phyloP scores from a whole-genome alignment of 2,329 filamentous ascomycete genomes.

The Neocucurbitaria cava region DNA sequence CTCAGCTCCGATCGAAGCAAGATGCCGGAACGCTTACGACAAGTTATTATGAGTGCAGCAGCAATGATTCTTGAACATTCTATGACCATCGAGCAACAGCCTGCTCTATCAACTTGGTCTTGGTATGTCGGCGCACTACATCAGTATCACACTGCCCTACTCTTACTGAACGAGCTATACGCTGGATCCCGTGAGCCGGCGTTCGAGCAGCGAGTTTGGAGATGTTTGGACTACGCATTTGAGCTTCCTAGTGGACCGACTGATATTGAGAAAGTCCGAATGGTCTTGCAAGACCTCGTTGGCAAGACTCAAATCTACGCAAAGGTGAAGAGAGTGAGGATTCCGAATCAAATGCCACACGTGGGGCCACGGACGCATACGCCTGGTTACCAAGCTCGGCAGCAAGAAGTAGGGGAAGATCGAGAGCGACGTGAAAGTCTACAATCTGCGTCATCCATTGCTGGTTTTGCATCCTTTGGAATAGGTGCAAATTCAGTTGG shows the following conservation, averaged over 20 bases:
- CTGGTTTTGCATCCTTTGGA: constrained; percentile 1
- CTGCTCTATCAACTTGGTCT: constrained; percentile 64
- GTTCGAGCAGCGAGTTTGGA: constrained; percentile 72
- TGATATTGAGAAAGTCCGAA: constrained; percentile 64
- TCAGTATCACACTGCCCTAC: constrained; percentile 74
- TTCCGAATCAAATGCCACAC: constrained; percentile 55
- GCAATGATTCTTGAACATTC: constrained; percentile 62
- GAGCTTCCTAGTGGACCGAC: constrained; percentile 62
- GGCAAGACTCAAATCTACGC: constrained; percentile 67
- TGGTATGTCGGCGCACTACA: constrained; percentile 77
- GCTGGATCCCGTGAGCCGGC: constrained; percentile 62
- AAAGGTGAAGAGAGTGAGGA: constrained; percentile 64
- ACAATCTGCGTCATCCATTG: constrained; percentile 2
- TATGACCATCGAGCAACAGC: constrained; percentile 61
- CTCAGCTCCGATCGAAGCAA: constrained; percentile 56
- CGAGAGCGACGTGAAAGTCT: constrained; percentile 9
- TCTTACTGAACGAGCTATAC: constrained; percentile 73
- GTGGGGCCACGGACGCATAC: constrained; percentile 43
- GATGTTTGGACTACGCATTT: constrained; percentile 75
- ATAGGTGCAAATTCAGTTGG: background rate
- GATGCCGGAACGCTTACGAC: constrained; percentile 69
- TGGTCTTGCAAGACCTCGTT: constrained; percentile 68
- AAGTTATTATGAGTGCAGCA: constrained; percentile 69
- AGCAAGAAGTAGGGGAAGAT: constrained; percentile 12
- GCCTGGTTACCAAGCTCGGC: constrained; percentile 11